These are phyloP conservation scores for Fusarium sp. DNA, from an alignment of 2,329 filamentous ascomycete genomes.

Conservation along the genomic window DNA sequence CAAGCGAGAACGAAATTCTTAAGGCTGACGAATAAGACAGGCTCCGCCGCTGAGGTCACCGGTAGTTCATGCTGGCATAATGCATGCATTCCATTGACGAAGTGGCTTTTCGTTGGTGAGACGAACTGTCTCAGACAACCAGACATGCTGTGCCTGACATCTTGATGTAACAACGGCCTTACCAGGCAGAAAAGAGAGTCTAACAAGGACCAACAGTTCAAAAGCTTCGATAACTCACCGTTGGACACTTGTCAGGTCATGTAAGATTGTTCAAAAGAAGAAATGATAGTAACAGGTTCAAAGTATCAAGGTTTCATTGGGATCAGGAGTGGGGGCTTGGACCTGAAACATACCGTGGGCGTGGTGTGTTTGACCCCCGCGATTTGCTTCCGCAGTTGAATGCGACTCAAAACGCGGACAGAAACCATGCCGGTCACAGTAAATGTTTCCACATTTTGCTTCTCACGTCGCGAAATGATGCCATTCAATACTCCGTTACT, in stretches of 20 bases:
- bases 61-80: slow-evolving; percentile 13
- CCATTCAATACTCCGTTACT: slow-evolving; percentile 29
- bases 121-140: slow-evolving; percentile 19
- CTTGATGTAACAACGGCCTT: slow-evolving; percentile 3
- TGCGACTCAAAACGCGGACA: slow-evolving; percentile 19
- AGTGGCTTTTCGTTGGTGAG: slow-evolving; percentile 20
- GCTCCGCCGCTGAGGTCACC: slow-evolving; percentile 3
- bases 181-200: background rate
- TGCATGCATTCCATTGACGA: slow-evolving; percentile 18
- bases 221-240: background rate
- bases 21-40: slow-evolving; percentile 30
- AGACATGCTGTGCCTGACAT: slow-evolving; percentile 10
- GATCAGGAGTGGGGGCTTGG: slow-evolving; percentile 13
- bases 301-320: slow-evolving; percentile 19
- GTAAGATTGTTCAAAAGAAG: background rate
- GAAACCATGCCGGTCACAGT: slow-evolving; percentile 28
- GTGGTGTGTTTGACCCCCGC: slow-evolving; percentile 21
- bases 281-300: slow-evolving; percentile 11
- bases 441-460: slow-evolving; percentile 34
- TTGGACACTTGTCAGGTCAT: background rate
- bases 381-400: slow-evolving; percentile 35
- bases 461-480: slow-evolving; percentile 35
- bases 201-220: background rate
- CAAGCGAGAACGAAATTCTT: slow-evolving; percentile 2
- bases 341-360: slow-evolving; percentile 41